phyloP scores from a whole-genome alignment of 1,139 yeast species.

The Candida glucosophila region DNA sequence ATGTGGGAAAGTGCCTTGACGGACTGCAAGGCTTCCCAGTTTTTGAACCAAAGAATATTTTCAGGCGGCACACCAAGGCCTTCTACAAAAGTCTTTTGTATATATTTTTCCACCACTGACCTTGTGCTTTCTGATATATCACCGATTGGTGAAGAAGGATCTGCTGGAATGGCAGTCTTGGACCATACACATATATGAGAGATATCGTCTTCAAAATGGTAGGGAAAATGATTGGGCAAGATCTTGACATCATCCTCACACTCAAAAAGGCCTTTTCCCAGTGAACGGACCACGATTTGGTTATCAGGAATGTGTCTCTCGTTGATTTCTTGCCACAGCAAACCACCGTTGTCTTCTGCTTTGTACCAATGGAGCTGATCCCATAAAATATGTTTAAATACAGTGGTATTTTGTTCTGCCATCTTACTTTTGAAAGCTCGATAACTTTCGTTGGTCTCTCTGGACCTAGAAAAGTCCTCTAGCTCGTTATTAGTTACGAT shows the following conservation, averaged over 20 bases:
- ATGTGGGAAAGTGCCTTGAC: constrained; percentile 51
- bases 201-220: constrained; percentile 28
- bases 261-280: constrained; percentile 12
- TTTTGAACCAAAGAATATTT: constrained; percentile 50
- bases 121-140: constrained; percentile 36
- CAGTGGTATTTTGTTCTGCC: constrained; percentile 14
- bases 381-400: constrained; percentile 29
- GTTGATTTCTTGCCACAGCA: constrained; percentile 6
- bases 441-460: constrained; percentile 23
- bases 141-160: constrained; percentile 27
- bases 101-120: constrained; percentile 27
- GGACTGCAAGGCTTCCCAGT: constrained; percentile 54
- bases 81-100: constrained; percentile 37
- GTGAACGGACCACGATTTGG: constrained; percentile 12
- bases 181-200: constrained; percentile 38
- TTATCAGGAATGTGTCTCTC: constrained; percentile 15
- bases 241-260: constrained; percentile 20
- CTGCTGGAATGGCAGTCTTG: constrained; percentile 24
- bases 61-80: constrained; percentile 25
- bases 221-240: constrained; percentile 35
- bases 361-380: constrained; percentile 30
- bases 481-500: constrained; percentile 25
- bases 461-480: constrained; percentile 33
- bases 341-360: constrained; percentile 7
- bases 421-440: constrained; percentile 25